Conservation (phyloP, 2,329 filamentous ascomycete genomes). For the Verticillium klebahnii region DNA sequence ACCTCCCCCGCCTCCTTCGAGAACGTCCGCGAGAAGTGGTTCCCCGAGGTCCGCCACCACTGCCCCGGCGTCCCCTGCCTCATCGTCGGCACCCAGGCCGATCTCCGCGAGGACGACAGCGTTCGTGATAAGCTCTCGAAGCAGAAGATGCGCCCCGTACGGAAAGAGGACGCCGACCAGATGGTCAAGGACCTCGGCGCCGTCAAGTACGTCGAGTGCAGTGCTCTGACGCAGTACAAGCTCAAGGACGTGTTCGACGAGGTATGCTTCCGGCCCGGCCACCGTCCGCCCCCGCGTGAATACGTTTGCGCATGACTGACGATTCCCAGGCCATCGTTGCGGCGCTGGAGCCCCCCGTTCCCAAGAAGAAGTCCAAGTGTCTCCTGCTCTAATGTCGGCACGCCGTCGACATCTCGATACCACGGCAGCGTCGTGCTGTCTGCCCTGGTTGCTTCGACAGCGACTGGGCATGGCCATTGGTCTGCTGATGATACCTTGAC, state of each 20-base stretch:
- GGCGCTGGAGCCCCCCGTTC: slow-evolving; percentile 80
- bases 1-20: slow-evolving; percentile 97
- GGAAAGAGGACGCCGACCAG: slow-evolving; percentile 86
- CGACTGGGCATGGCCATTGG: neutral
- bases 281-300: slow-evolving; percentile 2
- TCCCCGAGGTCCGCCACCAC: slow-evolving; percentile 97
- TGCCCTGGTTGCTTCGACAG: neutral
- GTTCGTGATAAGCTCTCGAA: slow-evolving; percentile 89
- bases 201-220: slow-evolving; percentile 98
- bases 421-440: neutral
- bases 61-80: slow-evolving; percentile 96
- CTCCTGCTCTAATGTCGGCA: slow-evolving; percentile 53
- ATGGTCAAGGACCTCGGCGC: slow-evolving; percentile 98
- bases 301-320: slow-evolving; percentile 8
- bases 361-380: slow-evolving; percentile 74
- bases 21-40: slow-evolving; percentile 99
- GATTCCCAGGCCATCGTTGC: slow-evolving; percentile 79
- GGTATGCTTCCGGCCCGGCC: slow-evolving; percentile 48
- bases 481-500: neutral
- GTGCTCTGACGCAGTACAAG: slow-evolving; percentile 95
- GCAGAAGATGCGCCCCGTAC: slow-evolving; percentile 93
- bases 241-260: slow-evolving; percentile 99
- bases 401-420: neutral
- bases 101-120: slow-evolving; percentile 83
- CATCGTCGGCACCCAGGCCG: slow-evolving; percentile 95